A percentile compares a stretch with the other conserved stretches of the same genome.
Evolutionary conservation across 352 stramenopile species (phyloP).

Genomic region (Pythium dissotocum): DNA sequence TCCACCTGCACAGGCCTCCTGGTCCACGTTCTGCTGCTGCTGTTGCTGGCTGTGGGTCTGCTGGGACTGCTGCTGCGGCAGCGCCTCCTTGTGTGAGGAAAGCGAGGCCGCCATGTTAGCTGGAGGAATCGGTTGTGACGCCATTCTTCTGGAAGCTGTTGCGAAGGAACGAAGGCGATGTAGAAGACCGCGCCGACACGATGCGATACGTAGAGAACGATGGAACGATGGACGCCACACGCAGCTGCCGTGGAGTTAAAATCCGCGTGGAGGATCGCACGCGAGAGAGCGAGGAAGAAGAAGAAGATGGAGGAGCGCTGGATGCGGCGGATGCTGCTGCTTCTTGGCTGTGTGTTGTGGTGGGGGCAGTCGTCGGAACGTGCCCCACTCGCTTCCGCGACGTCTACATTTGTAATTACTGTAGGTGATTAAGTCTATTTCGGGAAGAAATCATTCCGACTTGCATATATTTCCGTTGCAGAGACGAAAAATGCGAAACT

Average conservation of each 20-base stretch:
- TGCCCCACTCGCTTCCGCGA: conserved; percentile 8
- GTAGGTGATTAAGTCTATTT: neutral
- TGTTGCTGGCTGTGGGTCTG: conserved; percentile 28
- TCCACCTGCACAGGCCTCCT: conserved; percentile 4
- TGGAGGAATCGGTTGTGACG: conserved; percentile 27
- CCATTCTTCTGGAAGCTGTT: conserved; percentile 5
- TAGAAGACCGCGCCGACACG: neutral
- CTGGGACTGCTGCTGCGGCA: conserved; percentile 13
- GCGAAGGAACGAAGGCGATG: neutral
- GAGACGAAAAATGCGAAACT: neutral
- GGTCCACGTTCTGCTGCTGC: conserved; percentile 12
- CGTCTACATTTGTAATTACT: conserved; percentile 9
- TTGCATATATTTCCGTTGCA: neutral
- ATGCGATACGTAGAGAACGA: neutral
- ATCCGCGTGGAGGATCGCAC: conserved; percentile 1
- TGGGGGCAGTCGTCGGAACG: conserved; percentile 13
- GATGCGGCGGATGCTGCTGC: neutral
- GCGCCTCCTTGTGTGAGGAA: conserved; percentile 15
- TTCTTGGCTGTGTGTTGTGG: conserved; percentile 7
- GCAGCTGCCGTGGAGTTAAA: conserved; percentile 1
- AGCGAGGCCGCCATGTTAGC: conserved; percentile 25
- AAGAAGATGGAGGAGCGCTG: neutral
- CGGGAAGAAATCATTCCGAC: neutral
- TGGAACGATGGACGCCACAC: neutral
- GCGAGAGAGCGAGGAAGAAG: neutral